phyloP scores from a whole-genome alignment of 148 eudicot genomes.

The Cornus controversa region DNA sequence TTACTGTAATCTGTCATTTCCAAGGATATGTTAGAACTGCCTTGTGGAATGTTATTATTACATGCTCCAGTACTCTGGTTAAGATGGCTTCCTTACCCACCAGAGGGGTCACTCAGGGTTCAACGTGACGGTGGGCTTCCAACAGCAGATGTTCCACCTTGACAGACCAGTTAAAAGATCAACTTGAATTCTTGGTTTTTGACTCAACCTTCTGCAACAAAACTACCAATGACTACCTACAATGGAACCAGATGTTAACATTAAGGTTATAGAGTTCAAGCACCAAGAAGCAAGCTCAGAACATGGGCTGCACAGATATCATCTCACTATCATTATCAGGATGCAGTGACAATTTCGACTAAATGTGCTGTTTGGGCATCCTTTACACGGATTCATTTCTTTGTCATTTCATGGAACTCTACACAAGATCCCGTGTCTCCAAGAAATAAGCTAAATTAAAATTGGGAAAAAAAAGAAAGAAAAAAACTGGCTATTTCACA shows the following conservation, averaged over 20 bases:
- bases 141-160: constrained; percentile 13
- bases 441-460: neutral
- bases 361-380: neutral
- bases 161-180: constrained; percentile 7
- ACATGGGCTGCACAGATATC: neutral
- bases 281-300: neutral
- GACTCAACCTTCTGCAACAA: constrained; percentile 15
- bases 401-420: neutral
- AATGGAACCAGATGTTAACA: constrained; percentile 3
- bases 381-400: neutral
- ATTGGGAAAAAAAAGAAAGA: neutral
- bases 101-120: constrained; percentile 25
- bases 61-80: no score
- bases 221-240: constrained; percentile 33
- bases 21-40: neutral
- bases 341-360: neutral
- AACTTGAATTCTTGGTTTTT: neutral
- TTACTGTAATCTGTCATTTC: neutral
- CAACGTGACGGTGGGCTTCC: constrained; percentile 26
- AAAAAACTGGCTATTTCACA: no score
- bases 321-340: neutral
- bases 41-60: neutral
- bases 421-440: neutral
- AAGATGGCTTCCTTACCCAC: constrained; percentile 1
- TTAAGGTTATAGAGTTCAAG: neutral